These are phyloP conservation scores for Ceratocystis colombiana DNA, from an alignment of 2,329 filamentous ascomycete species.

Conservation along the genomic window DNA sequence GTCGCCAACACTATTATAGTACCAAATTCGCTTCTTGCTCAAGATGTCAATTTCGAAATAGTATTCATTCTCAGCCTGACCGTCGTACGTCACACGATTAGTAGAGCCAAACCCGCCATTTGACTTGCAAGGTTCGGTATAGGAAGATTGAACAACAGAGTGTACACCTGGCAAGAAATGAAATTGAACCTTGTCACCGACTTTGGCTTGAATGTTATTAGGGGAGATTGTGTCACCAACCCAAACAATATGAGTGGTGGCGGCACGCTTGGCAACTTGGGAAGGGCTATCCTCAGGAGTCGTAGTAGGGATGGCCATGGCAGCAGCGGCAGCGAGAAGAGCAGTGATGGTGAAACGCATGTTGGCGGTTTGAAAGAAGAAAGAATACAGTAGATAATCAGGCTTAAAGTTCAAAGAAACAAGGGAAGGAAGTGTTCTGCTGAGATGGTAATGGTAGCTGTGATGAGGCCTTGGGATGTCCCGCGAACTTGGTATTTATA, in stretches of 20 bases:
- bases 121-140: conserved; percentile 37
- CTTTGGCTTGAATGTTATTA: neutral
- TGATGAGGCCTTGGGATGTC: too few species aligned
- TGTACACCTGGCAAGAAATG: neutral
- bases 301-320: neutral
- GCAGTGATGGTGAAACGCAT: neutral
- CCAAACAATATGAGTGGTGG: neutral
- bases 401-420: too few species aligned
- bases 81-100: fast-evolving
- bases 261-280: neutral
- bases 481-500: too few species aligned
- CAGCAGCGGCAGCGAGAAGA: neutral
- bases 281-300: neutral
- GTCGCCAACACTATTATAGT: too few species aligned
- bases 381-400: too few species aligned
- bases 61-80: too few species aligned
- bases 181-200: neutral
- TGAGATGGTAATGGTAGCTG: too few species aligned
- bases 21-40: too few species aligned
- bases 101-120: neutral
- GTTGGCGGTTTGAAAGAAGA: neutral
- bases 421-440: too few species aligned
- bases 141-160: conserved; percentile 28
- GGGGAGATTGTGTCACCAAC: neutral
- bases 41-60: too few species aligned